These are phyloP conservation scores for Penicillium atrosanguineum DNA, from an alignment of 495 filamentous ascomycete species.

Conservation along the genomic window DNA sequence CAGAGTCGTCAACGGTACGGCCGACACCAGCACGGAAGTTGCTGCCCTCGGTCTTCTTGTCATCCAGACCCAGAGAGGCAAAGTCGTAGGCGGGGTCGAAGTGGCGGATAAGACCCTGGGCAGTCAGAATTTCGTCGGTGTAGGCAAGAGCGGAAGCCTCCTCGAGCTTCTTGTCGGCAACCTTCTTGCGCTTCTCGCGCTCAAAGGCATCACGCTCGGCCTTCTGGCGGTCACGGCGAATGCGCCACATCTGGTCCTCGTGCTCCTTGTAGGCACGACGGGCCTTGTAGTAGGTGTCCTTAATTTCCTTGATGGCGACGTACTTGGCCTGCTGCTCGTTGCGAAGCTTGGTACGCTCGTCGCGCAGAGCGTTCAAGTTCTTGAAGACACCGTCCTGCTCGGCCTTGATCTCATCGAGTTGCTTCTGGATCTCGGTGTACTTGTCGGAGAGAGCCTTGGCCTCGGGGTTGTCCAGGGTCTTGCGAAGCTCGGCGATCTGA, in stretches of 20 bases:
- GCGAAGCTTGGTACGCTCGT: conserved; percentile 79
- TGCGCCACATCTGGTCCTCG: conserved; percentile 72
- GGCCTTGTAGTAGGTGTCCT: conserved; percentile 77
- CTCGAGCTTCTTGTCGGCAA: conserved; percentile 79
- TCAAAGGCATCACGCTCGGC: conserved; percentile 73
- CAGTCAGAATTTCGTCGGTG: conserved; percentile 83
- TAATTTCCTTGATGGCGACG: conserved; percentile 71
- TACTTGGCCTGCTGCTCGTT: conserved; percentile 83
- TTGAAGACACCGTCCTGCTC: conserved; percentile 88
- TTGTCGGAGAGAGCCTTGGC: conserved; percentile 80
- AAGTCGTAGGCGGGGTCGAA: conserved; percentile 79
- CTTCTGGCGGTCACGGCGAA: conserved; percentile 73
- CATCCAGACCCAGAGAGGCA: conserved; percentile 50
- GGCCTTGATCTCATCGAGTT: conserved; percentile 83
- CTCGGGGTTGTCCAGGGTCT: conserved; percentile 88
- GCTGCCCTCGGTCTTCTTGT: conserved; percentile 65
- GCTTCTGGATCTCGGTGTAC: conserved; percentile 75
- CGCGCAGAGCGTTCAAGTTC: conserved; percentile 79
- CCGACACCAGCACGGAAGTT: conserved; percentile 73
- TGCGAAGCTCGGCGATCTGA: conserved; percentile 80
- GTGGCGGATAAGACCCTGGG: conserved; percentile 80
- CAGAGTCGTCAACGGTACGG: conserved; percentile 75
- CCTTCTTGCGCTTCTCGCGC: conserved; percentile 72
- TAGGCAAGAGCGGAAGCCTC: conserved; percentile 89
- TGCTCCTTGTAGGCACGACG: conserved; percentile 76